Percentiles rank a stretch among this genome's conserved stretches.
phyloP scores from a whole-genome alignment of 148 eudicot species.

The Cornus kousa region DNA sequence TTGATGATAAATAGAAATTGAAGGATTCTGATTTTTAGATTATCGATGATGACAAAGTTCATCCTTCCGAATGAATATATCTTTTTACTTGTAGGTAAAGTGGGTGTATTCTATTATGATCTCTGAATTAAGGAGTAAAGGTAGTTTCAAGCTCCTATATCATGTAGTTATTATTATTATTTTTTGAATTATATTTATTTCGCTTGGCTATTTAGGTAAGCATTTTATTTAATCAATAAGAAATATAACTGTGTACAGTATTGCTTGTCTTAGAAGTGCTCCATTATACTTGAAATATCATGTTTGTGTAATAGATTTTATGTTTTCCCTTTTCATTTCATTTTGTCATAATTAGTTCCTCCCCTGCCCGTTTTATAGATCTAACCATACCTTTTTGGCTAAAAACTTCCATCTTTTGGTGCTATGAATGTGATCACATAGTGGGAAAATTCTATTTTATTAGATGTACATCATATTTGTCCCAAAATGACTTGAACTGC shows the following conservation, averaged over 20 bases:
- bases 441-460: not conserved
- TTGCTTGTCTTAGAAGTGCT: too few species aligned
- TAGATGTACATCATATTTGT: too few species aligned
- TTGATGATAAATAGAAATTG: constrained; percentile 21
- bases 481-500: too few species aligned
- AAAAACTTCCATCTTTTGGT: not conserved
- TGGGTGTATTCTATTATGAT: constrained; percentile 89
- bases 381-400: too few species aligned
- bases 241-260: too few species aligned
- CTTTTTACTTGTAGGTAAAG: constrained; percentile 96
- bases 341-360: not conserved
- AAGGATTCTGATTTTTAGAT: constrained; percentile 31
- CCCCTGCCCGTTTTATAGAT: not conserved
- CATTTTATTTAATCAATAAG: not conserved
- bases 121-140: constrained; percentile 92
- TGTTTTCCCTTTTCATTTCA: not conserved
- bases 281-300: too few species aligned
- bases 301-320: not conserved
- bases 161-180: constrained; percentile 12
- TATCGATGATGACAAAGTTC: constrained; percentile 61
- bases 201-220: not conserved
- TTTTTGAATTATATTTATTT: not conserved
- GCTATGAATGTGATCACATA: not conserved
- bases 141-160: constrained; percentile 74
- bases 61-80: constrained; percentile 70